A percentile compares a stretch with the other conserved stretches of the same genome.
Conservation (phyloP, 2,329 filamentous ascomycete species). For the Chalaropsis ovoidea region DNA sequence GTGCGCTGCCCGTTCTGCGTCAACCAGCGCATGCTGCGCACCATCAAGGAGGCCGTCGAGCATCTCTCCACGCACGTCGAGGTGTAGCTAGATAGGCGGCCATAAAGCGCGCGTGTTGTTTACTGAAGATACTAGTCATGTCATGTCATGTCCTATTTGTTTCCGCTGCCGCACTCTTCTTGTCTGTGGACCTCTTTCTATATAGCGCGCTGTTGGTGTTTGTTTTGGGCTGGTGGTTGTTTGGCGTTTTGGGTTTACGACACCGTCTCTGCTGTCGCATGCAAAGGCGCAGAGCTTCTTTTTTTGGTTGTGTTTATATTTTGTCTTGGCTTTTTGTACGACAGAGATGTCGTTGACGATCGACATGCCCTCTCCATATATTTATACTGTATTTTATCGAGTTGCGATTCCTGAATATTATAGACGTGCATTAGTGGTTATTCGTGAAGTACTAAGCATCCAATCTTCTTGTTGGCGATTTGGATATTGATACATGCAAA, state of each 20-base stretch:
- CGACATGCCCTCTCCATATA: neutral
- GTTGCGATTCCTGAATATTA: too few relatives aligned
- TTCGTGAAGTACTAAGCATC: too few relatives aligned
- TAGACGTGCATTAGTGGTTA: too few relatives aligned
- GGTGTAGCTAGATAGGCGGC: slow-evolving; percentile 33
- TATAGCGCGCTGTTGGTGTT: neutral
- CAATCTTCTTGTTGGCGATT: too few relatives aligned
- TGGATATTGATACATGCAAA: too few relatives aligned
- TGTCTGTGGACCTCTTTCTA: too few relatives aligned
- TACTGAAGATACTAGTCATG: too few relatives aligned
- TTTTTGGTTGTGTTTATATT: neutral
- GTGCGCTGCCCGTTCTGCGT: slow-evolving; percentile 52
- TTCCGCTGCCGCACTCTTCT: too few relatives aligned
- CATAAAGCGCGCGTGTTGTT: too few relatives aligned
- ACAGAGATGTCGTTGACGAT: neutral
- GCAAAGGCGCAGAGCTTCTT: neutral
- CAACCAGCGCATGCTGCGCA: slow-evolving; percentile 51
- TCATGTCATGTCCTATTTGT: too few relatives aligned
- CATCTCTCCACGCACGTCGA: slow-evolving; percentile 53
- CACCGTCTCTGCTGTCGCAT: neutral
- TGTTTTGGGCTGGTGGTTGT: neutral
- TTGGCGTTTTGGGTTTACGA: neutral
- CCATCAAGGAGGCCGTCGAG: slow-evolving; percentile 52
- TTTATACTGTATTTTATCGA: too few relatives aligned
- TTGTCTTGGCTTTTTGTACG: neutral